phyloP scores from a whole-genome alignment of 345 rosid species.

The Gossypium australe region DNA sequence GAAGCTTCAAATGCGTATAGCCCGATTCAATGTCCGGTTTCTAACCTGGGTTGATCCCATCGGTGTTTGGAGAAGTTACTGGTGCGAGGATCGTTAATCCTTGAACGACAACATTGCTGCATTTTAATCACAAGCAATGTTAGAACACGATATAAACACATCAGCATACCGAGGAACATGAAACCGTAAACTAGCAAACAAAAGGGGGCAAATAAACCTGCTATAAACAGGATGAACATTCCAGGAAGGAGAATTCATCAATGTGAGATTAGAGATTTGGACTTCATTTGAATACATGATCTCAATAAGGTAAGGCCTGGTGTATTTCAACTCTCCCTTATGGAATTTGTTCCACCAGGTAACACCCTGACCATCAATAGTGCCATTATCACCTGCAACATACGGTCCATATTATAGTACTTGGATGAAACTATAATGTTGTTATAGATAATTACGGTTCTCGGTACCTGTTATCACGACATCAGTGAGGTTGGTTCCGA shows the following conservation, averaged over 20 bases:
- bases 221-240: conserved; percentile 78
- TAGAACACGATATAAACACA: neutral
- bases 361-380: conserved; percentile 83
- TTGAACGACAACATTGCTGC: conserved; percentile 61
- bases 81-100: conserved; percentile 79
- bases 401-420: neutral
- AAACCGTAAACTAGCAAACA: neutral
- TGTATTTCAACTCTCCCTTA: conserved; percentile 38
- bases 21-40: neutral
- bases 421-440: neutral
- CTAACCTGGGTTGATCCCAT: conserved; percentile 79
- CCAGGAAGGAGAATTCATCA: conserved; percentile 86
- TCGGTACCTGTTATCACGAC: conserved; percentile 69
- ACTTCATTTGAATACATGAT: conserved; percentile 51
- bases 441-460: neutral
- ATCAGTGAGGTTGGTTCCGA: conserved; percentile 83
- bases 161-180: neutral
- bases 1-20: neutral
- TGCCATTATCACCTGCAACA: conserved; percentile 65
- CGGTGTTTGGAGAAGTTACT: conserved; percentile 73
- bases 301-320: conserved; percentile 78
- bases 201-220: conserved; percentile 35
- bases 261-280: conserved; percentile 68
- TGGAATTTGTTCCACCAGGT: conserved; percentile 78
- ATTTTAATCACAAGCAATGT: neutral